phyloP scores from a whole-genome alignment of 495 filamentous ascomycete genomes.

The Rostrohypoxylon terebratum region DNA sequence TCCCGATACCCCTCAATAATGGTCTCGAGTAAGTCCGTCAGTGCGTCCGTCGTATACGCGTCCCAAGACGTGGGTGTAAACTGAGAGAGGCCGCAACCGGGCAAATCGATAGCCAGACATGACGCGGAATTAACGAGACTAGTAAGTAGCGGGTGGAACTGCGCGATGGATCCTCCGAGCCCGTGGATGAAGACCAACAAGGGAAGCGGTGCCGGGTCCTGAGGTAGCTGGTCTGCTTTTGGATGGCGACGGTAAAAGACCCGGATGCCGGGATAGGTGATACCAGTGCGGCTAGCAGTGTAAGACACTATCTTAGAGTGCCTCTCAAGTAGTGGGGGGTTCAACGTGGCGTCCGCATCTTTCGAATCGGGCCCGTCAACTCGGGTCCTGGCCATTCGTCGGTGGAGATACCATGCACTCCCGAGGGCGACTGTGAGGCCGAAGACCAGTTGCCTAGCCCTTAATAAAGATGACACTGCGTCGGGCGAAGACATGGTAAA shows the following conservation, averaged over 20 bases:
- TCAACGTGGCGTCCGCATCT: slow-evolving; percentile 60
- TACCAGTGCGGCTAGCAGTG: slow-evolving; percentile 66
- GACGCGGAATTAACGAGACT: slow-evolving; percentile 86
- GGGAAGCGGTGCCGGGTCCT: slow-evolving; percentile 77
- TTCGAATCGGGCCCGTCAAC: slow-evolving; percentile 40
- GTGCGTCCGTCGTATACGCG: slow-evolving; percentile 80
- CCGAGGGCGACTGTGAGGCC: slow-evolving; percentile 42
- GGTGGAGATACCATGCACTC: slow-evolving; percentile 43
- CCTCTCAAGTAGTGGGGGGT: slow-evolving; percentile 82
- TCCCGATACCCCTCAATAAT: slow-evolving; percentile 79
- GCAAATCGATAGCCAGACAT: slow-evolving; percentile 91
- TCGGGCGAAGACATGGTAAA: slow-evolving; percentile 44
- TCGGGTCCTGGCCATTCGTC: slow-evolving; percentile 48
- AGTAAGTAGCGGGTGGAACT: slow-evolving; percentile 84
- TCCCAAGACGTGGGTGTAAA: slow-evolving; percentile 78
- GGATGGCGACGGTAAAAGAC: slow-evolving; percentile 86
- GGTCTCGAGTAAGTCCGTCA: slow-evolving; percentile 77
- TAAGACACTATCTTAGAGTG: slow-evolving; percentile 78
- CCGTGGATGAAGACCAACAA: slow-evolving; percentile 92
- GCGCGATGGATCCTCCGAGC: slow-evolving; percentile 86
- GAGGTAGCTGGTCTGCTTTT: slow-evolving; percentile 80
- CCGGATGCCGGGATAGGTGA: slow-evolving; percentile 80
- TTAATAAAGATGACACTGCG: slow-evolving; percentile 29
- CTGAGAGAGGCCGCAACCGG: slow-evolving; percentile 84
- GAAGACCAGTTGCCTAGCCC: slow-evolving; percentile 33